Conservation (phyloP, 805 yeast genomes). For the Candida gorgasii region DNA sequence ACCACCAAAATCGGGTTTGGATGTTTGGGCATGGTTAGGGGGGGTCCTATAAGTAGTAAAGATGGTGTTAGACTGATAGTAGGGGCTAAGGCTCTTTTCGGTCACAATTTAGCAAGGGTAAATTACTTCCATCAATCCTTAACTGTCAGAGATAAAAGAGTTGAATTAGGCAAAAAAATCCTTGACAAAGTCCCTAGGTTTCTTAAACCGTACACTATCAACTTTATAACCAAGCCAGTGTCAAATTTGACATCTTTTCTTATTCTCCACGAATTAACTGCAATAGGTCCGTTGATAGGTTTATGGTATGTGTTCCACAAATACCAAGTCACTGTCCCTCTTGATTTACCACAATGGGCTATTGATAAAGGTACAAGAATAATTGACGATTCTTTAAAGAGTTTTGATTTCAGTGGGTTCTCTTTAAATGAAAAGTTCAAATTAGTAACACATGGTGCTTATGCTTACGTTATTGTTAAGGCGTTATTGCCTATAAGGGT, state of each 20-base stretch:
- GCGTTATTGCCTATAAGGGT: slow-evolving; percentile 56
- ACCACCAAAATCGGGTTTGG: no score
- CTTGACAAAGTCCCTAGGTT: slow-evolving; percentile 47
- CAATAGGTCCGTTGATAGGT: slow-evolving; percentile 67
- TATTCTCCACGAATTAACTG: slow-evolving; percentile 72
- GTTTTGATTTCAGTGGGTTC: slow-evolving; percentile 30
- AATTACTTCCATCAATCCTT: slow-evolving; percentile 1
- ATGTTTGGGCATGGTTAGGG: not conserved
- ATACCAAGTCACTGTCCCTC: slow-evolving; percentile 49
- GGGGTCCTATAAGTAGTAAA: no score
- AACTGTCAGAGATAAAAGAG: slow-evolving; percentile 11
- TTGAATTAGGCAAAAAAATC: slow-evolving; percentile 17
- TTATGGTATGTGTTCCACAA: slow-evolving; percentile 68
- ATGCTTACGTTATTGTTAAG: slow-evolving; percentile 72
- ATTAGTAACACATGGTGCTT: slow-evolving; percentile 68
- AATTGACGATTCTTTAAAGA: slow-evolving; percentile 53
- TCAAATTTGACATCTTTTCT: slow-evolving; percentile 65
- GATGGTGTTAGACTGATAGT: no score
- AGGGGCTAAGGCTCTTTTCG: no score
- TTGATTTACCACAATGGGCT: slow-evolving; percentile 60
- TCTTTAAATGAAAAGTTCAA: slow-evolving; percentile 53
- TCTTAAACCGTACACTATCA: slow-evolving; percentile 50
- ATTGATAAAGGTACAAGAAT: slow-evolving; percentile 58
- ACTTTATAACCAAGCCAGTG: slow-evolving; percentile 56
- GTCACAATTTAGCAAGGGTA: no score